phyloP scores from a whole-genome alignment of 495 filamentous ascomycete genomes.

The Penicillium paradoxum region DNA sequence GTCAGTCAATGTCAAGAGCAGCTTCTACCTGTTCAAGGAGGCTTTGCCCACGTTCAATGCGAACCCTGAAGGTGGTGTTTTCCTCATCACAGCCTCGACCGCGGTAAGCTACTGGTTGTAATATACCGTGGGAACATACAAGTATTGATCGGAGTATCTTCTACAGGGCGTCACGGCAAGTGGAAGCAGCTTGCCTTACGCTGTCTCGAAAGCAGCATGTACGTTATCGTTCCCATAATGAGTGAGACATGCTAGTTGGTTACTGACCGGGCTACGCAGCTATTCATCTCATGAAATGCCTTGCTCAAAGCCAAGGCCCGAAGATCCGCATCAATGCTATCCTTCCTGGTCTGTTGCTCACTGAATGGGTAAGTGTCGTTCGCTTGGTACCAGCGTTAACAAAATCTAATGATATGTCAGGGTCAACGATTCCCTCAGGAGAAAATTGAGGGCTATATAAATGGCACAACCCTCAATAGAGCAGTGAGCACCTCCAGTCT shows the following conservation, averaged over 20 bases:
- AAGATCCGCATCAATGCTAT: constrained; percentile 66
- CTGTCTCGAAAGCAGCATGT: constrained; percentile 62
- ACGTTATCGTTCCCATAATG: constrained; percentile 2
- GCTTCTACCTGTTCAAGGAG: constrained; percentile 56
- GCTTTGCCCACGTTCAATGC: constrained; percentile 61
- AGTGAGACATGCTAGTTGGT: not conserved
- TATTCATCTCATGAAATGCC: constrained; percentile 67
- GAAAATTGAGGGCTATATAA: constrained; percentile 32
- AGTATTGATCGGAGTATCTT: not conserved
- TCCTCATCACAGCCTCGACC: constrained; percentile 63
- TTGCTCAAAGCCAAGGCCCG: constrained; percentile 60
- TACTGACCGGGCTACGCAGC: constrained; percentile 24
- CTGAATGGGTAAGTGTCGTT: constrained; percentile 58
- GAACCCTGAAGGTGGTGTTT: constrained; percentile 64
- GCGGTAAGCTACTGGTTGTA: constrained; percentile 35
- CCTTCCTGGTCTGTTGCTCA: constrained; percentile 61
- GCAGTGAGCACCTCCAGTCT: constrained; percentile 27
- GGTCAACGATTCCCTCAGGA: constrained; percentile 44
- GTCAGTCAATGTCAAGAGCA: constrained; percentile 64
- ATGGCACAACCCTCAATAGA: constrained; percentile 39
- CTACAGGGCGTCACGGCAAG: constrained; percentile 38
- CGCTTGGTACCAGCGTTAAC: not conserved
- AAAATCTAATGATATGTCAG: constrained; percentile 20
- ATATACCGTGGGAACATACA: not conserved
- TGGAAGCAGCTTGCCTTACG: constrained; percentile 62